These are phyloP conservation scores for Pyrenochaeta sp. DNA, from an alignment of 2,329 filamentous ascomycete species.

Conservation along the genomic window DNA sequence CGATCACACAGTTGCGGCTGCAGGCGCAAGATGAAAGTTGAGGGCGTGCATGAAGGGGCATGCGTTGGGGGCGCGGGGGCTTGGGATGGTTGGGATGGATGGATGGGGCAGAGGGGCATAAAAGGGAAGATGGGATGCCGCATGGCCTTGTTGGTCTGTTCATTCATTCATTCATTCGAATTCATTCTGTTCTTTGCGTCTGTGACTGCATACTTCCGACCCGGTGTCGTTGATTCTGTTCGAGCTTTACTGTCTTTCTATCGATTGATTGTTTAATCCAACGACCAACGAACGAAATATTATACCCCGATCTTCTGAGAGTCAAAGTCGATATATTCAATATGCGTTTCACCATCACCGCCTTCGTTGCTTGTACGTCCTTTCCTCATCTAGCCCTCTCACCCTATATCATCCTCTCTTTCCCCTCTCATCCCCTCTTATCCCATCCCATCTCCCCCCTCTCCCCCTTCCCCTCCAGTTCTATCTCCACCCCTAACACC, in stretches of 20 bases:
- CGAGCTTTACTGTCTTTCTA: too few relatives aligned
- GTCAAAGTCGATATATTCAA: too few relatives aligned
- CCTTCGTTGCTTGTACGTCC: constrained; percentile 18
- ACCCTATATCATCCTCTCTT: background rate
- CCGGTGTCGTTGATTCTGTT: constrained; percentile 38
- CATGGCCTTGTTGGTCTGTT: too few relatives aligned
- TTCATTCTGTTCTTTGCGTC: constrained; percentile 31
- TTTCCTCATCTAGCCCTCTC: constrained; percentile 9
- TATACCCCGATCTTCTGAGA: too few relatives aligned
- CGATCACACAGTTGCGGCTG: constrained; percentile 23
- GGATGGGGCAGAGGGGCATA: too few relatives aligned
- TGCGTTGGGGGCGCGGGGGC: background rate
- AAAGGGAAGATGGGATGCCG: too few relatives aligned
- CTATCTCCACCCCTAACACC: constrained; percentile 1
- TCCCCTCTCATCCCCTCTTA: background rate
- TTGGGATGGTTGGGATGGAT: too few relatives aligned
- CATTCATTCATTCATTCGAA: constrained; percentile 5
- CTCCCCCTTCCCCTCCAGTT: background rate
- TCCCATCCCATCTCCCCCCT: background rate
- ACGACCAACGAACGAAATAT: too few relatives aligned
- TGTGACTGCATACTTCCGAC: constrained; percentile 39
- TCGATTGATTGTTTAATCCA: too few relatives aligned
- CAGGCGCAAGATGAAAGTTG: constrained; percentile 11
- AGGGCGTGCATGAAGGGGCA: constrained; percentile 10
- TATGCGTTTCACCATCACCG: constrained; percentile 27